Evolutionary conservation across 805 yeast genomes (phyloP), one percentile per base, ranked within the genome.

Genomic region (Alloascoidea africana): DNA sequence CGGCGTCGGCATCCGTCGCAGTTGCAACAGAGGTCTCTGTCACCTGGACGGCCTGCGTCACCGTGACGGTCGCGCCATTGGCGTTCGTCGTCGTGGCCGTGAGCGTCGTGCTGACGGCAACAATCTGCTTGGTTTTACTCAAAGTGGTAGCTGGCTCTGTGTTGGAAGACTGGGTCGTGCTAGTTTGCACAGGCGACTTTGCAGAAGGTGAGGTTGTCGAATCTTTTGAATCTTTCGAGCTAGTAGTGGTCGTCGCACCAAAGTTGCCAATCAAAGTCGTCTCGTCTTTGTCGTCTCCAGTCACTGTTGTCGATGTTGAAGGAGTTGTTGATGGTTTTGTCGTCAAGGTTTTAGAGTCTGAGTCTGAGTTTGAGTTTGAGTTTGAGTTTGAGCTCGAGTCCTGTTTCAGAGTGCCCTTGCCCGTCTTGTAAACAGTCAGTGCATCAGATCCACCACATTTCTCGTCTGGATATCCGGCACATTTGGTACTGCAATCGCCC

Each of bases 401-500:
- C 30, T 23, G 30, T n/a, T 23, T n/a, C 13, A 23, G 30, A n/a
- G 30, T 8, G 13, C 30, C 30, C 30, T 8, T 8, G 30, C 30
- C 30, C 8, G 30, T 23, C n/a, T 23, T 23, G 30, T 23, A 23
- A n/a, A 23, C 30, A n/a, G 13, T 23, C 30, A 23, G 30, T n/a
- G 30, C 30, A 8, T 8, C 8, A n/a, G 30, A 8, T 8, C 30
- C 30, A n/a, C 30, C 30, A n/a, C 30, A 23, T n/a, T 8, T 23
- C 13, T 23, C 30, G 8, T 23, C 30, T 8, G 30, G 30, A n/a
- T 23, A 23, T 23, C 30, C 30, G 30, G 30, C 30, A 23, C 30
- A 23, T 8, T 8, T 8, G 13, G 30, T 8, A n/a, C 30, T 23
- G 30, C 30, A 23, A n/a, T 23, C 30, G 13, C 13, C 8, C 30